These are phyloP conservation scores for Zarea fungicola DNA, from an alignment of 2,329 filamentous ascomycete species.

Conservation along the genomic window DNA sequence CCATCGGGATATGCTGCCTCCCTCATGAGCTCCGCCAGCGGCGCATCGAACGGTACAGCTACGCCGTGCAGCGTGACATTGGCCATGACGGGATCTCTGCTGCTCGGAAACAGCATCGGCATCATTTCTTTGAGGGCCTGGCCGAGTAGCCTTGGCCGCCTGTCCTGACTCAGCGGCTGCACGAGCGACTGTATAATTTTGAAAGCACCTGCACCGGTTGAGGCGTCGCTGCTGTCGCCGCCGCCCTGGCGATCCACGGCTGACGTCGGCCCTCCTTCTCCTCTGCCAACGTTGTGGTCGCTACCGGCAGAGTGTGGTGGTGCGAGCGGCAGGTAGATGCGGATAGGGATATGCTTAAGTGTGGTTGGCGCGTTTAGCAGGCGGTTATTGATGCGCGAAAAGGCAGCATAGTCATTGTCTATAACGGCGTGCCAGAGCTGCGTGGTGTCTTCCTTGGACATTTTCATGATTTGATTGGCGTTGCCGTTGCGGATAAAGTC, in stretches of 20 bases:
- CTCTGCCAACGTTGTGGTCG: constrained; percentile 15
- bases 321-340: constrained; percentile 73
- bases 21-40: constrained; percentile 75
- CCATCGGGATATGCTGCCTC: constrained; percentile 87
- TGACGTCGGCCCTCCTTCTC: background rate
- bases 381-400: constrained; percentile 67
- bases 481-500: constrained; percentile 86
- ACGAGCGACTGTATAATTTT: constrained; percentile 74
- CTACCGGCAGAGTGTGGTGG: constrained; percentile 41
- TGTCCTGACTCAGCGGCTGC: constrained; percentile 37
- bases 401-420: constrained; percentile 69
- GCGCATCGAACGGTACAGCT: constrained; percentile 71
- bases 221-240: constrained; percentile 23
- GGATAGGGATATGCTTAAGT: constrained; percentile 78
- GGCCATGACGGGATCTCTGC: constrained; percentile 76
- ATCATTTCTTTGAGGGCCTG: constrained; percentile 69
- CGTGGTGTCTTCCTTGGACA: constrained; percentile 79
- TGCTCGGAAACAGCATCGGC: constrained; percentile 80
- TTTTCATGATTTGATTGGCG: constrained; percentile 82
- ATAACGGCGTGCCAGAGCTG: constrained; percentile 77
- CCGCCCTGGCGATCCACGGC: constrained; percentile 16
- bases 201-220: constrained; percentile 46
- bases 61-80: constrained; percentile 82
- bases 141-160: constrained; percentile 56
- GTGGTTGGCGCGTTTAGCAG: constrained; percentile 71